Evolutionary conservation across 2,329 filamentous ascomycete genomes (phyloP).

Genomic region (Penicillium psychrosexuale): DNA sequence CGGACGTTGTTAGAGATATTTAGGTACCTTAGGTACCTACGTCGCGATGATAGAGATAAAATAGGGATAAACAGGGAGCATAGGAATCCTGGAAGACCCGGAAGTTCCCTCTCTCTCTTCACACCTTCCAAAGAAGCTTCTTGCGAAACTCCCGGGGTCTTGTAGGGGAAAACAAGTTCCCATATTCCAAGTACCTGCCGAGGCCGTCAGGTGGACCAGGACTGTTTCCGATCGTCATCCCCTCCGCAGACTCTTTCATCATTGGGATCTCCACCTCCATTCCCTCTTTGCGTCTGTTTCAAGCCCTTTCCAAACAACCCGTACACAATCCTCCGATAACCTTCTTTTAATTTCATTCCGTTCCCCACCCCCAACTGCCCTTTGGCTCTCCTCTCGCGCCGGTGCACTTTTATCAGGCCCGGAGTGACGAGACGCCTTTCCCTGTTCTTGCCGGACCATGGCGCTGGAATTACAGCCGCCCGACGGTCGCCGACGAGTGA

Average conservation of each 20-base stretch:
- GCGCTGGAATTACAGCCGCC: slow-evolving; percentile 48
- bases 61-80: not conserved
- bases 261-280: slow-evolving; percentile 18
- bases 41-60: not conserved
- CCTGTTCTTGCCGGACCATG: slow-evolving; percentile 41
- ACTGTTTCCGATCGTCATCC: slow-evolving; percentile 21
- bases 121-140: slow-evolving; percentile 9
- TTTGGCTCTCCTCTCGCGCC: slow-evolving; percentile 29
- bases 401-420: slow-evolving; percentile 35
- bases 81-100: slow-evolving; percentile 1
- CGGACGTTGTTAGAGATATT: not conserved
- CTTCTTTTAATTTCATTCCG: slow-evolving; percentile 3
- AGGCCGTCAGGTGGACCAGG: slow-evolving; percentile 33
- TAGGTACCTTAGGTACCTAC: not conserved
- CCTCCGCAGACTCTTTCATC: slow-evolving; percentile 27
- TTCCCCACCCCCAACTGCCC: not conserved
- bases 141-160: slow-evolving; percentile 3
- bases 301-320: slow-evolving; percentile 14
- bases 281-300: slow-evolving; percentile 12
- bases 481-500: slow-evolving; percentile 67
- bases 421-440: slow-evolving; percentile 40
- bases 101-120: slow-evolving; percentile 9
- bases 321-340: slow-evolving; percentile 10
- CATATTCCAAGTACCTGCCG: slow-evolving; percentile 15
- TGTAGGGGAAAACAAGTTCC: not conserved